Evolutionary conservation across 1,284 basidiomycete genomes (phyloP), one percentile per base, ranked within the genome.

Genomic region (Melampsora americana): DNA sequence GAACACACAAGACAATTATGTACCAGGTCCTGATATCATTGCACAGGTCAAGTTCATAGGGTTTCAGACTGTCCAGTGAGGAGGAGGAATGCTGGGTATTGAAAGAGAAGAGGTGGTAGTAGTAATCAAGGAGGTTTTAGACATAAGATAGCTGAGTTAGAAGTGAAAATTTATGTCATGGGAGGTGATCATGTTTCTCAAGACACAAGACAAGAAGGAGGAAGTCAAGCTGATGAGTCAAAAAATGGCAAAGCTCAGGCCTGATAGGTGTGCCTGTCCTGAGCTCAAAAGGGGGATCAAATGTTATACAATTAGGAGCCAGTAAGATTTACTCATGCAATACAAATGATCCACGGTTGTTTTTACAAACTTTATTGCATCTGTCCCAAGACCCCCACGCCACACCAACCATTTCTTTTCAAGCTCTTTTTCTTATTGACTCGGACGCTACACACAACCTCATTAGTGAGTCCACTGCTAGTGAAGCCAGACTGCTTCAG

Each of bases 231-330:
- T 53, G 50, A 53, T 6, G 0, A 12, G 16, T 67, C 65, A 67
- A 67, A 46, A 67, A 67, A 46, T 67, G 65, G 65, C 18, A 14
- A 5, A 0, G 18, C 65, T 67, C 65, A 67, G 65, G 44, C 12
- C 14, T 67, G 65, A 67, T 2, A 42, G 65, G 20, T 48, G 44
- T 67, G 65, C 65, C 65, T 9, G 12, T 18, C 44, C 39, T 46
- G 39, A 67, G 65, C 65, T 28, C 16, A 7, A 48, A 5, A 48
- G 28, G 48, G 35, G 20, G 42, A 12, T 18, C 2, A 46, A 4
- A 16, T 30, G 23, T 14, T 6, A 67, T 18, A 14, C 26, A 44
- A 23, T 11, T 44, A 11, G n/a, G 32, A 35, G n/a, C 1, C 5
- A 35, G 18, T 32, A 11, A 66, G 7, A 32, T 3, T 66, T 4